phyloP scores from a whole-genome alignment of 208 protist species.

The Crithidia thermophila region DNA sequence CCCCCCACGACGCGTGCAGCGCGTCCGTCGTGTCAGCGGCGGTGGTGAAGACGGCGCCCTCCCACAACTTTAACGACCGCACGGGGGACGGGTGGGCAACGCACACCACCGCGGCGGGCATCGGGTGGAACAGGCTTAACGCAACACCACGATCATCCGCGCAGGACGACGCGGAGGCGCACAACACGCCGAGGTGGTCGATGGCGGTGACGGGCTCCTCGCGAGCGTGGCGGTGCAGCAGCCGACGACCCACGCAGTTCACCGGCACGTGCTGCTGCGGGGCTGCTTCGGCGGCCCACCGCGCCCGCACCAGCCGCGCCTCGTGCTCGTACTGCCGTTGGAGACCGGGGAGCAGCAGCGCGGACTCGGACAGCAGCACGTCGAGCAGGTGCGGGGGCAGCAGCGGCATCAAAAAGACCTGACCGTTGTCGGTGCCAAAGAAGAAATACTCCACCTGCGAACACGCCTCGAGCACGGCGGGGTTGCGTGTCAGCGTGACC shows the following conservation, averaged over 20 bases:
- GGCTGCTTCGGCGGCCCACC: background rate
- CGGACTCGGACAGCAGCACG: slow-evolving; percentile 12
- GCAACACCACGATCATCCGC: slow-evolving; percentile 46
- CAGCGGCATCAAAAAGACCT: slow-evolving; percentile 60
- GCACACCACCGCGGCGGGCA: slow-evolving; percentile 32
- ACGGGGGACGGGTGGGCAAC: slow-evolving; percentile 54
- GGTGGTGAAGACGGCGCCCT: slow-evolving; percentile 47
- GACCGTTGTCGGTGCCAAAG: slow-evolving; percentile 62
- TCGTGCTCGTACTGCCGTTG: background rate
- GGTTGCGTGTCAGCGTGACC: background rate
- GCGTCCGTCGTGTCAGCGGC: background rate
- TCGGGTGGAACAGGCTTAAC: slow-evolving; percentile 71
- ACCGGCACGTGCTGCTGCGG: slow-evolving; percentile 12
- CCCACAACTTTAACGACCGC: slow-evolving; percentile 68
- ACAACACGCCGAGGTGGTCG: slow-evolving; percentile 52
- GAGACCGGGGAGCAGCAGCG: slow-evolving; percentile 10
- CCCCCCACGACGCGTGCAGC: slow-evolving; percentile 27
- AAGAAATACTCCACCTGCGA: slow-evolving; percentile 87
- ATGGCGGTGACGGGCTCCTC: slow-evolving; percentile 57
- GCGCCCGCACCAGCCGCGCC: background rate
- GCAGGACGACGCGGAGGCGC: slow-evolving; percentile 44
- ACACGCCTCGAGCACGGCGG: slow-evolving; percentile 28
- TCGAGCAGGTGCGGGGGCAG: slow-evolving; percentile 55
- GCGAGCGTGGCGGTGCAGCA: slow-evolving; percentile 64
- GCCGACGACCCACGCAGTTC: slow-evolving; percentile 47